phyloP scores from a whole-genome alignment of 495 filamentous ascomycete species.

The Beverwykella pulmonaria region DNA sequence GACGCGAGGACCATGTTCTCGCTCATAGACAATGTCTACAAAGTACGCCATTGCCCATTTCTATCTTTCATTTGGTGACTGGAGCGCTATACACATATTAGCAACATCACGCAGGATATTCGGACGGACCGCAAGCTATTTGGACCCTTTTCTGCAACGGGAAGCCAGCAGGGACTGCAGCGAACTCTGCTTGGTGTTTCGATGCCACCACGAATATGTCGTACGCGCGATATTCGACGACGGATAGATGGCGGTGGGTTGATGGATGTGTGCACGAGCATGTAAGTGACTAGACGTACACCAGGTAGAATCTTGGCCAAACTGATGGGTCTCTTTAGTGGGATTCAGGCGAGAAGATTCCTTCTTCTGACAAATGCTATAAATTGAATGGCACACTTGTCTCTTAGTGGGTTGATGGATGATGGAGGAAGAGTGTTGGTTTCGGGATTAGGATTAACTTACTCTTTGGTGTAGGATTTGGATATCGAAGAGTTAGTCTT shows the following conservation, averaged over 20 bases:
- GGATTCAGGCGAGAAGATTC: conserved; percentile 12
- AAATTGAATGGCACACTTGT: conserved; percentile 11
- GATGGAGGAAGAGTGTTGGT: too few species aligned
- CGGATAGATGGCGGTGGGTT: conserved; percentile 24
- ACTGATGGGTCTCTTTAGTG: not conserved
- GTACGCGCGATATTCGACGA: conserved; percentile 21
- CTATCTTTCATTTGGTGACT: not conserved
- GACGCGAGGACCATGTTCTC: conserved; percentile 30
- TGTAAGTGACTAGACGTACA: not conserved
- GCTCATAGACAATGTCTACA: conserved; percentile 23
- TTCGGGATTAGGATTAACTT: too few species aligned
- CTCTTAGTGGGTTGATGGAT: not conserved
- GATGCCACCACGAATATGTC: conserved; percentile 24
- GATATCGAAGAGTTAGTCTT: too few species aligned
- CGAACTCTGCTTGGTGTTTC: conserved; percentile 26
- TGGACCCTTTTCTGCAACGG: conserved; percentile 28
- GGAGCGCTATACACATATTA: conserved; percentile 3
- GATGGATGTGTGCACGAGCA: conserved; percentile 27
- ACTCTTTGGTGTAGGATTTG: too few species aligned
- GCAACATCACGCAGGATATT: conserved; percentile 26
- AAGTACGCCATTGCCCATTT: conserved; percentile 4
- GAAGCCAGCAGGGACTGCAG: conserved; percentile 12
- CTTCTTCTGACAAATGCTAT: conserved; percentile 15
- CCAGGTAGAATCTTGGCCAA: not conserved
- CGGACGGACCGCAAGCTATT: conserved; percentile 22